A percentile compares a stretch with the other conserved stretches of the same genome.
These are phyloP conservation scores for grape (Vitis vinifera) DNA, from an alignment of 164 flowering plant genomes.

Conservation along the genomic window DNA sequence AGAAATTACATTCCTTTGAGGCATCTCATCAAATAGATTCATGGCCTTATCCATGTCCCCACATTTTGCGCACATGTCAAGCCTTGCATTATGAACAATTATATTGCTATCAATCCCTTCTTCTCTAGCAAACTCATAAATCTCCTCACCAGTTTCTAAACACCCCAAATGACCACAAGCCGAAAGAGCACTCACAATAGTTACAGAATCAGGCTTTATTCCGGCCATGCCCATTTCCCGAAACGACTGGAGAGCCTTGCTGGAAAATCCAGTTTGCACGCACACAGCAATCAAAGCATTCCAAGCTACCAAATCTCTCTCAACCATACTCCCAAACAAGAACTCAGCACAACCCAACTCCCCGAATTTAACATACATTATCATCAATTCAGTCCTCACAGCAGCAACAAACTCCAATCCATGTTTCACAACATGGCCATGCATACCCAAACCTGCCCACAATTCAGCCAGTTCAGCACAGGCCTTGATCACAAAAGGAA, in stretches of 20 bases:
- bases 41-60: conserved; percentile 31
- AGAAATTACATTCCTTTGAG: conserved; percentile 32
- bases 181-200: conserved; percentile 33
- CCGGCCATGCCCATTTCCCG: conserved; percentile 27
- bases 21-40: conserved; percentile 34
- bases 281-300: conserved; percentile 44
- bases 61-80: conserved; percentile 47
- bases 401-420: conserved; percentile 36
- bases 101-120: conserved; percentile 27
- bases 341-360: conserved; percentile 33
- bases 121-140: conserved; percentile 18
- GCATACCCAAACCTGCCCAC: conserved; percentile 26
- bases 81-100: conserved; percentile 34
- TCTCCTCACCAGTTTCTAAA: conserved; percentile 32
- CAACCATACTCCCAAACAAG: conserved; percentile 28
- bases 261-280: conserved; percentile 35
- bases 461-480: conserved; percentile 20
- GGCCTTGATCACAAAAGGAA: conserved; percentile 40
- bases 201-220: conserved; percentile 30
- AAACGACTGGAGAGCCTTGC: conserved; percentile 30
- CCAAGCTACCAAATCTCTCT: conserved; percentile 48
- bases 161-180: conserved; percentile 44
- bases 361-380: conserved; percentile 37
- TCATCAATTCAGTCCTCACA: conserved; percentile 39
- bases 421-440: conserved; percentile 31